A percentile compares a stretch with the other conserved stretches of the same genome.
Evolutionary conservation across 768 basidiomycete genomes (phyloP).

Genomic region (Boletus rubroflammeus): DNA sequence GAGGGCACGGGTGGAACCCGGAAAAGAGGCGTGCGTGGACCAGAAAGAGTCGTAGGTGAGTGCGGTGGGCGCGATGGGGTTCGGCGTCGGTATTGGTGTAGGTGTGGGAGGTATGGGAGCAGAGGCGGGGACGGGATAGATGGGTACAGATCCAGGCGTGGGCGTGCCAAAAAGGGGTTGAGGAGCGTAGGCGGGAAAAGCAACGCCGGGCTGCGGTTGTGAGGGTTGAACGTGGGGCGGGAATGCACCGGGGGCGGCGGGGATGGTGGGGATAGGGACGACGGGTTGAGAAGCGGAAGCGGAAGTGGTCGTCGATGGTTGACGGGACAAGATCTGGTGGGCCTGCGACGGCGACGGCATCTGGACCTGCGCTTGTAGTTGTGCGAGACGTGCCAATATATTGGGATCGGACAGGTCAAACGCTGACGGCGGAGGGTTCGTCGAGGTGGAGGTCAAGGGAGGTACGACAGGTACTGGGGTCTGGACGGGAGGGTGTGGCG

Average conservation of each 20-base stretch:
- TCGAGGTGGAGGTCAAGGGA: neutral
- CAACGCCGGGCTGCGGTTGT: conserved; percentile 5
- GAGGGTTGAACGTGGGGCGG: conserved; percentile 1
- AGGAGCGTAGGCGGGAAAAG: neutral
- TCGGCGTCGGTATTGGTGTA: neutral
- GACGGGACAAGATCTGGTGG: neutral
- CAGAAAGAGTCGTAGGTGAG: conserved; percentile 64
- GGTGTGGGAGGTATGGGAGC: conserved; percentile 1
- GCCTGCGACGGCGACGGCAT: conserved; percentile 1
- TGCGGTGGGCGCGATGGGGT: conserved; percentile 22
- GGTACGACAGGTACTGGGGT: neutral
- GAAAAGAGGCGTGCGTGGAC: conserved; percentile 46
- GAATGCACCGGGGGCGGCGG: neutral
- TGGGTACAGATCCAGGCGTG: neutral
- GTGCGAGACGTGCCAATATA: conserved; percentile 22
- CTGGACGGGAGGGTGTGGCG: neutral
- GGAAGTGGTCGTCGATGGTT: conserved; percentile 1
- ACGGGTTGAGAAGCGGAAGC: neutral
- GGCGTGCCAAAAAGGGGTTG: neutral
- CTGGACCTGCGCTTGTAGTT: conserved; percentile 23
- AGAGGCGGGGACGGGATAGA: neutral
- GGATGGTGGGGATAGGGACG: neutral
- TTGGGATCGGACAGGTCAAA: conserved; percentile 25
- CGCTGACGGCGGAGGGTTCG: neutral
- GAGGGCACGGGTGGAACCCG: conserved; percentile 25